These are phyloP conservation scores for Alternaria gaisen DNA, from an alignment of 2,329 filamentous ascomycete genomes.

Conservation along the genomic window DNA sequence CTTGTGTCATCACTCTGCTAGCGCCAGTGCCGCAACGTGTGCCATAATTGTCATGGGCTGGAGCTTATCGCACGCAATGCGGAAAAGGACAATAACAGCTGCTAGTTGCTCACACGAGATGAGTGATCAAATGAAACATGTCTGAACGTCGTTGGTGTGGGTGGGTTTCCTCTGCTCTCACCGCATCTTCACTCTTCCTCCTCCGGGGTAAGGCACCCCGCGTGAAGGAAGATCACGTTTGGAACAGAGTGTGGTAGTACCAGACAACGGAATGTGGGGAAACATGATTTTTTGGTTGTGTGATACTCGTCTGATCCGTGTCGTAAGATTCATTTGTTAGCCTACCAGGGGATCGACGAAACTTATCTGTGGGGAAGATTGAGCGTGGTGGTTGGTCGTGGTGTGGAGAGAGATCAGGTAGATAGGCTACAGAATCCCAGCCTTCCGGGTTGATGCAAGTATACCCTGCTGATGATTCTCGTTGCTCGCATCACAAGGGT, in stretches of 20 bases:
- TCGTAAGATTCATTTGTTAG: slow-evolving; percentile 5
- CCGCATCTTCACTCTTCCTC: slow-evolving; percentile 17
- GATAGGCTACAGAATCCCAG: slow-evolving; percentile 17
- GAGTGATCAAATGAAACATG: slow-evolving; percentile 23
- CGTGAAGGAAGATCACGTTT: slow-evolving; percentile 19
- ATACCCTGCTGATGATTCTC: slow-evolving; percentile 22
- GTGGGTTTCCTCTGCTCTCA: slow-evolving; percentile 13
- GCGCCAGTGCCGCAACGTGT: slow-evolving; percentile 16
- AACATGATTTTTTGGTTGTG: slow-evolving; percentile 11
- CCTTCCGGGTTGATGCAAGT: slow-evolving; percentile 27
- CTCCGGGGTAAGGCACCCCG: slow-evolving; percentile 23
- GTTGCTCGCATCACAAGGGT: slow-evolving; percentile 41
- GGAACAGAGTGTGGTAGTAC: slow-evolving; percentile 20
- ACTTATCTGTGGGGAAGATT: slow-evolving; percentile 29
- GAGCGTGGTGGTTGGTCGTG: slow-evolving; percentile 6
- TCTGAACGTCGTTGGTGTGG: neutral
- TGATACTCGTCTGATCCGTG: slow-evolving; percentile 26
- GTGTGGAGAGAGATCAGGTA: slow-evolving; percentile 19
- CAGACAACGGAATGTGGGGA: slow-evolving; percentile 19
- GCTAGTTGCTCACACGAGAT: slow-evolving; percentile 19
- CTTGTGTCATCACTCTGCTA: slow-evolving; percentile 15
- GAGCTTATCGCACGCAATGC: slow-evolving; percentile 32
- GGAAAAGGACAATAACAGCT: slow-evolving; percentile 28
- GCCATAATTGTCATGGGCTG: slow-evolving; percentile 13
- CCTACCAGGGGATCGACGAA: slow-evolving; percentile 15